A percentile compares a stretch with the other conserved stretches of the same genome.
phyloP scores from a whole-genome alignment of 768 basidiomycete species.

The Erythrobasidium yunnanense region DNA sequence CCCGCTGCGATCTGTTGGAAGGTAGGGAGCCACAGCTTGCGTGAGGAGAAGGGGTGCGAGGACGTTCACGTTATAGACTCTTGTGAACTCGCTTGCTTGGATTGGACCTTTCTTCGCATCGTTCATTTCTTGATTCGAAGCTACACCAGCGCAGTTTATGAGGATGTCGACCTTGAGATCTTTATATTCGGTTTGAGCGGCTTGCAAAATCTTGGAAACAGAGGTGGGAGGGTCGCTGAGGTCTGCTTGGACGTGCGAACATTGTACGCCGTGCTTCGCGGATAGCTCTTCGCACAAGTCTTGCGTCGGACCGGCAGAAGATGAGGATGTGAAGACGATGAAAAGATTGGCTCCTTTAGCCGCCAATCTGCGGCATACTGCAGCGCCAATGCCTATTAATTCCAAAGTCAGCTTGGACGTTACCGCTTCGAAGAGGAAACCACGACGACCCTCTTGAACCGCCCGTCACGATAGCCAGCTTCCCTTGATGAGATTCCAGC shows the following conservation, averaged over 20 bases:
- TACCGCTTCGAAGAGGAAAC: neutral
- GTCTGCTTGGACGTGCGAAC: constrained; percentile 1
- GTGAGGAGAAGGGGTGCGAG: constrained; percentile 16
- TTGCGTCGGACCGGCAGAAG: neutral
- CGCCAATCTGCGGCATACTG: constrained; percentile 4
- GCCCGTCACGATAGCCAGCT: constrained; percentile 17
- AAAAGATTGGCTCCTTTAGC: constrained; percentile 18
- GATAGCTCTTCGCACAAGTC: constrained; percentile 2
- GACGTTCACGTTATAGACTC: constrained; percentile 15
- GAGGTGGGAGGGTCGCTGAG: neutral
- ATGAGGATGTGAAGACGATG: constrained; percentile 12
- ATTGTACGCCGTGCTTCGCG: neutral
- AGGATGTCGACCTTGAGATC: neutral
- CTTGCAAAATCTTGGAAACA: neutral
- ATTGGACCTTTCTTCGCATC: neutral
- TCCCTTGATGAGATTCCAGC: neutral
- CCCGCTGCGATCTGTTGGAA: constrained; percentile 2
- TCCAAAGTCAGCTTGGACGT: neutral
- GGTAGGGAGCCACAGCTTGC: neutral
- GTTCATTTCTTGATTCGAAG: constrained; percentile 6
- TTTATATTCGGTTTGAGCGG: neutral
- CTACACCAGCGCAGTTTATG: constrained; percentile 7
- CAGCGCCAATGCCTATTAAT: constrained; percentile 9
- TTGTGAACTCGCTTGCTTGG: neutral
- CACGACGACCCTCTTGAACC: neutral